A percentile compares a stretch with the other conserved stretches of the same genome.
Evolutionary conservation across 371 early-diverging fungal species (phyloP).

Genomic region (Mucor indicus): DNA sequence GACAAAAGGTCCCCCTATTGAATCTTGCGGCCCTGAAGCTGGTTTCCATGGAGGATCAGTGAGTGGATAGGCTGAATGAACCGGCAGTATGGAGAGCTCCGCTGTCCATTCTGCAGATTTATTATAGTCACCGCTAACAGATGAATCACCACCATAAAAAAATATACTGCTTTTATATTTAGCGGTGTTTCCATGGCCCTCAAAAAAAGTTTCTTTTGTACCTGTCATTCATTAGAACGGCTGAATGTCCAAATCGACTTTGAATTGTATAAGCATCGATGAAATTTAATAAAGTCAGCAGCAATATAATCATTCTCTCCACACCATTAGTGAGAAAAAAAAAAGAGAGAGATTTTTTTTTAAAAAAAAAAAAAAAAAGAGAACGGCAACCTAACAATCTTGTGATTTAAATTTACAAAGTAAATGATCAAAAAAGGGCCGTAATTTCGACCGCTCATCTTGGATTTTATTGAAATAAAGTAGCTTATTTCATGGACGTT

Average conservation of each 20-base stretch:
- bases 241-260: constrained; percentile 22
- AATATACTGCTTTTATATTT: neutral
- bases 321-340: too few relatives aligned
- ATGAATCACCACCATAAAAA: constrained; percentile 43
- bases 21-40: constrained; percentile 34
- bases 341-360: constrained; percentile 1
- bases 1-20: constrained; percentile 37
- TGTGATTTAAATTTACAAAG: too few relatives aligned
- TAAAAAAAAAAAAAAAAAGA: neutral
- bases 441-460: too few relatives aligned
- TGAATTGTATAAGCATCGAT: constrained; percentile 9
- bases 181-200: neutral
- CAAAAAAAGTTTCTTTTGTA: too few relatives aligned
- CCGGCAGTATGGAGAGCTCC: constrained; percentile 36
- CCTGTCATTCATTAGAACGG: constrained; percentile 20
- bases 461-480: too few relatives aligned
- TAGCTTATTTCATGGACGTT: too few relatives aligned
- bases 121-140: constrained; percentile 21
- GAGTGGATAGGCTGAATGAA: constrained; percentile 22
- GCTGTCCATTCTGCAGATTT: constrained; percentile 34
- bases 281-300: neutral
- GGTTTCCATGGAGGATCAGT: constrained; percentile 41
- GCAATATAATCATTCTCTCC: constrained; percentile 3
- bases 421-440: too few relatives aligned
- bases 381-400: too few relatives aligned